phyloP scores from a whole-genome alignment of 441 rosid species.

The Corymbia calophylla region DNA sequence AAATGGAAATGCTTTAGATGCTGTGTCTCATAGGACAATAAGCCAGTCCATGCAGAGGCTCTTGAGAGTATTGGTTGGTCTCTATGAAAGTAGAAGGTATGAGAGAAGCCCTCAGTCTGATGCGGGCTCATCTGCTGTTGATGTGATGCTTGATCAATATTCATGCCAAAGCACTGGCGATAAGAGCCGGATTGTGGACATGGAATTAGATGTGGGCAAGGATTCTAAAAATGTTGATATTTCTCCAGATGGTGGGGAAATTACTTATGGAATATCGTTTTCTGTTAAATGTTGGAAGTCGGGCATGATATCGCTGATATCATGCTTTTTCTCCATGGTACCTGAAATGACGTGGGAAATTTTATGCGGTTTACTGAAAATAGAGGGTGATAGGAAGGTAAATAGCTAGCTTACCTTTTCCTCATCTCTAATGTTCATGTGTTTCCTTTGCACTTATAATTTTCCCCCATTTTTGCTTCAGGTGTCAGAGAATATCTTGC shows the following conservation, averaged over 20 bases:
- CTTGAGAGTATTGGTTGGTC: slow-evolving; percentile 48
- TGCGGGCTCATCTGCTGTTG: slow-evolving; percentile 28
- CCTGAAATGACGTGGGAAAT: slow-evolving; percentile 63
- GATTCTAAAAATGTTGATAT: slow-evolving; percentile 57
- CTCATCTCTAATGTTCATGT: slow-evolving; percentile 5
- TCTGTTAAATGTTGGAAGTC: slow-evolving; percentile 67
- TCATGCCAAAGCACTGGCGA: slow-evolving; percentile 14
- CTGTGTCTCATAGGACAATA: slow-evolving; percentile 29
- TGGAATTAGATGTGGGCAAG: slow-evolving; percentile 77
- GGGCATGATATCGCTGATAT: slow-evolving; percentile 72
- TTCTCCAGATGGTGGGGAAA: slow-evolving; percentile 40
- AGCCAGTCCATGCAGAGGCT: slow-evolving; percentile 57
- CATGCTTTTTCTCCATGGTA: slow-evolving; percentile 56
- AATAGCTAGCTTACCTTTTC: not conserved
- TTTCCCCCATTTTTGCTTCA: slow-evolving; percentile 10
- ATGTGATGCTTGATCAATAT: slow-evolving; percentile 22
- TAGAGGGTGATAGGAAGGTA: slow-evolving; percentile 75
- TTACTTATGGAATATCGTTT: slow-evolving; percentile 34
- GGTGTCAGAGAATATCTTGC: slow-evolving; percentile 63
- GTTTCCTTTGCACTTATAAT: not conserved
- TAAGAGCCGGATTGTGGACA: slow-evolving; percentile 62
- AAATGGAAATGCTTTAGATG: slow-evolving; percentile 33
- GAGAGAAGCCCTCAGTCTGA: slow-evolving; percentile 33
- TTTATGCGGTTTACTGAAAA: slow-evolving; percentile 51
- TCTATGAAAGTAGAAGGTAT: slow-evolving; percentile 45